Base-by-base conservation (phyloP, 345 rosid genomes). In the Rhodomyrtus tomentosa region DNA sequence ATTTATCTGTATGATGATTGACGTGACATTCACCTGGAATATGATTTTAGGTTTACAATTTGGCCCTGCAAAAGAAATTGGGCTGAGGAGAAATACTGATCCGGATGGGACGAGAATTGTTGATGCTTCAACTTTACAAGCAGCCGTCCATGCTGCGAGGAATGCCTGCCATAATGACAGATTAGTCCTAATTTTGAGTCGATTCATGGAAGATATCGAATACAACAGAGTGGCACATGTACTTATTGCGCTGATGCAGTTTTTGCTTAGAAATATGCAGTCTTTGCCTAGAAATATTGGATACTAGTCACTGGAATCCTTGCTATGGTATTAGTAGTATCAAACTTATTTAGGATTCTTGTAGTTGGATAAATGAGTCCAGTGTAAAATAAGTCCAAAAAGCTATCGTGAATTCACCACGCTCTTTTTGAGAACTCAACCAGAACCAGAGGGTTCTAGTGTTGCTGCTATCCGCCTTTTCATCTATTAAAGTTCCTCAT, bases 21-120 rank as follows among this genome's bases (percentile, higher is more conserved):
- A 68, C 0, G 32, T 73, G 79, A 21, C 74, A 54, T 32, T 88
- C 86, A 95, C 98, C 95, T 93, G 97, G 89, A 96, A 93, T 68
- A 86, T 68, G n/a, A 96, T 93, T 81, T 92, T 89, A 29, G 91
- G 86, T 90, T 86, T 85, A 87, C 97, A 95, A 54, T 73, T 55
- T 22, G 91, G 88, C 42, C 97, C 98, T 14, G 91, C 87, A 90
- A 96, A 95, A 42, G 96, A 90, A 82, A 93, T 81, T 48, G 98
- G 96, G 56, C 91, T 85, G 53, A 95, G 85, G 42, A 95, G 94
- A 90, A 96, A 96, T 22, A 89, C 89, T 16, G 88, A 93, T n/a
- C 92, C 93, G 22, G 94, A 88, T 82, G 98, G 98, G 83, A 95
- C 93, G 83, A 92, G 45, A 82, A 96, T 82, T 27, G 91, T 92